Evolutionary conservation across 495 filamentous ascomycete species (phyloP), one percentile per base, ranked within the genome.

Genomic region (Penicillium daleae): DNA sequence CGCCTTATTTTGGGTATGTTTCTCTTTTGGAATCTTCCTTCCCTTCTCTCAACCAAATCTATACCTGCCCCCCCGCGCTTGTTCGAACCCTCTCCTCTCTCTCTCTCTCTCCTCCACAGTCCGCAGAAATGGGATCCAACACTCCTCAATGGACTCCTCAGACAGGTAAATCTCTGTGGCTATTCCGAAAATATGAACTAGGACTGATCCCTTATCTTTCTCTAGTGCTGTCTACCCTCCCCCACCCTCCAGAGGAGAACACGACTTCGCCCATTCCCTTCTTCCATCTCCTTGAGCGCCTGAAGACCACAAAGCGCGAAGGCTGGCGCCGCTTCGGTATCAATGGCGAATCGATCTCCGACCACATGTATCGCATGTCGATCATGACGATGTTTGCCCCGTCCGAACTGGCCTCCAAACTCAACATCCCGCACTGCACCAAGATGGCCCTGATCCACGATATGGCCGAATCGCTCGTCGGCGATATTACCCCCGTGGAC

Each of bases 331-430:
- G 93, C 35, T 96, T 97, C 71, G 86, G 85, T 48, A 92, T 98
- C 71, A 68, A 85, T 58, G 77, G 76, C 62, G 95, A 99, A 76
- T 95, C 91, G 1, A 97, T 99, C 74, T 85, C 92, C 27, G 95
- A 99, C 77, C 95, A 99, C 81, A 99, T 99, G 95, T 98, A 99
- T 77, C 92, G 95, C 71, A 99, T 99, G 95, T 92, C 93, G 52
- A 86, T 99, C 70, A 91, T 98, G 78, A 91, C 91, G 35, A 90
- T 99, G 87, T 84, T 98, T 56, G 93, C 92, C n/a, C 96, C 95
- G 19, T 78, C 89, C 0, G 80, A 91, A 15, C 85, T 96, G 12
- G 79, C 87, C 10, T 71, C 83, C 12, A 80, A 78, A 31, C 74
- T 99, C 66, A 87, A 98, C 73, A 83, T 97, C 62, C 80, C 85